Evolutionary conservation across 2,329 filamentous ascomycete genomes (phyloP).

Genomic region (Dissoconium aciculare): DNA sequence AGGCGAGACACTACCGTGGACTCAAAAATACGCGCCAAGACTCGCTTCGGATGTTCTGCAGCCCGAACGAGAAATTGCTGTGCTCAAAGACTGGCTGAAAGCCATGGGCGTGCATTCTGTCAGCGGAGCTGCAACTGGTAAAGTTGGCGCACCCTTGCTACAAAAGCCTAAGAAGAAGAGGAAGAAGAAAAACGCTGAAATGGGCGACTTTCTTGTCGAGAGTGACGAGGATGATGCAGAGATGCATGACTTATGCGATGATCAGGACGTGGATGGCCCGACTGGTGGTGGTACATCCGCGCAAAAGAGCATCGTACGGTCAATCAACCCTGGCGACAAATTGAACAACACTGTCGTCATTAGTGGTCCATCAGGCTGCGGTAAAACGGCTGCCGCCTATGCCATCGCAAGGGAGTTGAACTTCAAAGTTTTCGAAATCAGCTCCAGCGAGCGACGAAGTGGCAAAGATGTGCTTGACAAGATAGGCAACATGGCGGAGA

Average conservation of each 20-base stretch:
- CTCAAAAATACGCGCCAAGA: slow-evolving; percentile 68
- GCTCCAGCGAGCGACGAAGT: slow-evolving; percentile 64
- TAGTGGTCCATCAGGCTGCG: slow-evolving; percentile 77
- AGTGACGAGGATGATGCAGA: slow-evolving; percentile 60
- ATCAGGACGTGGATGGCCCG: slow-evolving; percentile 28
- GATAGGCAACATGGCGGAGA: slow-evolving; percentile 92
- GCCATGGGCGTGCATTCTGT: slow-evolving; percentile 63
- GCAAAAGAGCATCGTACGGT: slow-evolving; percentile 27
- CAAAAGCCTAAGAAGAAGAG: slow-evolving; percentile 44
- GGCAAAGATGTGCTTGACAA: slow-evolving; percentile 82
- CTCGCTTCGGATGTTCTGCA: slow-evolving; percentile 62
- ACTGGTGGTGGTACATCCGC: background rate
- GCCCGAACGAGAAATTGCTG: slow-evolving; percentile 48
- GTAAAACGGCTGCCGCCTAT: slow-evolving; percentile 85
- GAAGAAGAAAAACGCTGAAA: slow-evolving; percentile 44
- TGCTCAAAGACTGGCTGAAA: slow-evolving; percentile 70
- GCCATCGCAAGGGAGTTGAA: slow-evolving; percentile 82
- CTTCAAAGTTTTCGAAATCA: slow-evolving; percentile 93
- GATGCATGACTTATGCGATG: slow-evolving; percentile 52
- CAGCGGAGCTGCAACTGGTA: slow-evolving; percentile 39
- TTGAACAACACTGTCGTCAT: slow-evolving; percentile 67
- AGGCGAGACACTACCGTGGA: slow-evolving; percentile 62
- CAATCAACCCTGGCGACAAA: slow-evolving; percentile 25
- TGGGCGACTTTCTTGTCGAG: slow-evolving; percentile 67
- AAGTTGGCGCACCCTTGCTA: slow-evolving; percentile 19